These are phyloP conservation scores for Xylaria sp. DNA, from an alignment of 495 filamentous ascomycete genomes.

Conservation along the genomic window DNA sequence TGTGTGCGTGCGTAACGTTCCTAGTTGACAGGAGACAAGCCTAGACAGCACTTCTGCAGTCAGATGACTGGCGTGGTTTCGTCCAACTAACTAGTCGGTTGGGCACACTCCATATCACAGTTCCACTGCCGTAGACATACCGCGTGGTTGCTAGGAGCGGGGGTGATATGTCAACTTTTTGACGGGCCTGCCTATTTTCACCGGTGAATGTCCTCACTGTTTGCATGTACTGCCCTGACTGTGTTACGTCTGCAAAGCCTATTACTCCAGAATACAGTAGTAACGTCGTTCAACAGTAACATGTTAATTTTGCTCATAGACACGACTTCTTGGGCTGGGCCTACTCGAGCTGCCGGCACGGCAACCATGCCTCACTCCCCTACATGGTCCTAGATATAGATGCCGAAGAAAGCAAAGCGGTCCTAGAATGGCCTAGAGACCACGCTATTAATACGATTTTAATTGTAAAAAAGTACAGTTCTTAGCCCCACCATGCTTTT, in stretches of 20 bases:
- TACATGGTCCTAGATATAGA: neutral
- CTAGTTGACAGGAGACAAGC: neutral
- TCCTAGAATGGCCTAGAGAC: neutral
- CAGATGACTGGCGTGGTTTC: neutral
- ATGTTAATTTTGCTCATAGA: neutral
- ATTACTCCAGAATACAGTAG: neutral
- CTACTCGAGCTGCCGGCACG: neutral
- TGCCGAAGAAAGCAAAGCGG: neutral
- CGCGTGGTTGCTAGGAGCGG: neutral
- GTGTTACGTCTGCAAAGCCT: neutral
- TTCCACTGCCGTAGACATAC: neutral
- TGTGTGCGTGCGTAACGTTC: constrained; percentile 9
- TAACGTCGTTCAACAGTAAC: neutral
- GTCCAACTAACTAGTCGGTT: neutral
- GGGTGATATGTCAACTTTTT: neutral
- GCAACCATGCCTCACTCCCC: neutral
- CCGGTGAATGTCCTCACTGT: neutral
- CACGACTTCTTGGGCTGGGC: neutral
- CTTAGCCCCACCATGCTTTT: neutral
- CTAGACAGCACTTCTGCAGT: neutral
- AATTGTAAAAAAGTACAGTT: neutral
- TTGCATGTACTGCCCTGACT: neutral
- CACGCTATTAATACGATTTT: neutral
- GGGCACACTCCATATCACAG: constrained; percentile 5
- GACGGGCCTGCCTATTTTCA: neutral